A percentile compares a stretch with the other conserved stretches of the same genome.
Conservation (phyloP, 2,329 filamentous ascomycete genomes). For the Calonectria multiphialidica region DNA sequence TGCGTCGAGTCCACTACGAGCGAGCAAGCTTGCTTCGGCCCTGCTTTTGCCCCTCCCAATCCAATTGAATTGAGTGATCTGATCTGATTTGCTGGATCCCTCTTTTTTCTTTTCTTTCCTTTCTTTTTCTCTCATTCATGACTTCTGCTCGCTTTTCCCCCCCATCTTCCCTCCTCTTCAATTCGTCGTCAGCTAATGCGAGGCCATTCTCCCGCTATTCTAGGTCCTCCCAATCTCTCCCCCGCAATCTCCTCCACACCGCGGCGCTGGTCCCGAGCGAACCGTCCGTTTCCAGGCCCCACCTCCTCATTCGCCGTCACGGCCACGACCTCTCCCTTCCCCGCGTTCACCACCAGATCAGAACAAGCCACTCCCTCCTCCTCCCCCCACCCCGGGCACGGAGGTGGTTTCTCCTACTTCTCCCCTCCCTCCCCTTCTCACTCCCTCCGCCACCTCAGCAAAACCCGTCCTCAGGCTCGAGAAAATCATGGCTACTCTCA, state of each 20-base stretch:
- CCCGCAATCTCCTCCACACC: constrained; percentile 44
- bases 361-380: constrained; percentile 70
- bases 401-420: constrained; percentile 41
- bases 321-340: constrained; percentile 42
- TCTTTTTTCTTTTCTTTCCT: constrained; percentile 5
- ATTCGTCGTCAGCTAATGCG: constrained; percentile 20
- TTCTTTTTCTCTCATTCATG: not conserved
- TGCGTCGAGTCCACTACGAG: constrained; percentile 14
- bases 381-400: constrained; percentile 58
- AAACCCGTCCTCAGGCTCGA: constrained; percentile 64
- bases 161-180: not conserved
- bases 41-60: constrained; percentile 11
- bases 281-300: constrained; percentile 40
- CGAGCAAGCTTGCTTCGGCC: not conserved
- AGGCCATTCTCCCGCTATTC: constrained; percentile 11
- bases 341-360: constrained; percentile 58
- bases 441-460: constrained; percentile 33
- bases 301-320: constrained; percentile 41
- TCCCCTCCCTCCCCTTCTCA: constrained; percentile 24
- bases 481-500: constrained; percentile 71
- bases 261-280: constrained; percentile 40
- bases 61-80: constrained; percentile 6
- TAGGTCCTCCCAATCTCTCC: constrained; percentile 27
- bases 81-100: constrained; percentile 18
- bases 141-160: not conserved